These are phyloP conservation scores for Luffa aegyptiaca DNA, from an alignment of 306 rosid genomes.

Conservation along the genomic window DNA sequence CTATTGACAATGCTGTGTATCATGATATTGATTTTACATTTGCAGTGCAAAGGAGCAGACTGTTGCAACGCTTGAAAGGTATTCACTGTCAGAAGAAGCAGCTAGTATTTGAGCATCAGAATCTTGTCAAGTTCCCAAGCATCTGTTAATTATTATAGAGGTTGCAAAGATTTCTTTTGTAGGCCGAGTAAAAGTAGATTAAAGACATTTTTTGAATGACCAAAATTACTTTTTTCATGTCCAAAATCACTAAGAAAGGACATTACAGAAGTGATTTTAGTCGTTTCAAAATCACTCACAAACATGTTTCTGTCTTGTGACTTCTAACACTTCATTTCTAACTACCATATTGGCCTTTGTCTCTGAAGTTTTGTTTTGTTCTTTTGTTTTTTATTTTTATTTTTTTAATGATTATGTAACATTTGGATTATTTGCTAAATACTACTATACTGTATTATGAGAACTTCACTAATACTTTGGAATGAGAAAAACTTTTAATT, in stretches of 20 bases:
- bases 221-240: too few species aligned
- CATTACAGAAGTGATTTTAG: too few species aligned
- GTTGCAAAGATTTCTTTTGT: neutral
- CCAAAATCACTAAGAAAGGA: too few species aligned
- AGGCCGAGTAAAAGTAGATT: neutral
- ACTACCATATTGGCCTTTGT: neutral
- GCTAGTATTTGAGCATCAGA: neutral
- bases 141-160: neutral
- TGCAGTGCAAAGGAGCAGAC: conserved; percentile 4
- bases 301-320: neutral
- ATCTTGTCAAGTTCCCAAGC: neutral
- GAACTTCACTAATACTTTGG: neutral
- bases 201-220: too few species aligned
- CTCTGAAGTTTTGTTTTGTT: neutral
- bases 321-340: neutral
- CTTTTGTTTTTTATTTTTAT: neutral
- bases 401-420: neutral
- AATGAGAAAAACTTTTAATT: neutral
- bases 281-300: too few species aligned
- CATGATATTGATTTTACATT: neutral
- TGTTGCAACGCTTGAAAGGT: conserved; percentile 5
- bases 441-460: neutral
- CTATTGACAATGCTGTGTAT: neutral
- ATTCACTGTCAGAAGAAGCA: neutral
- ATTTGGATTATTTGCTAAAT: neutral